Evolutionary conservation across 2,329 filamentous ascomycete species (phyloP), one percentile per base, ranked within the genome.

Genomic region (Leptographium radiaticola): DNA sequence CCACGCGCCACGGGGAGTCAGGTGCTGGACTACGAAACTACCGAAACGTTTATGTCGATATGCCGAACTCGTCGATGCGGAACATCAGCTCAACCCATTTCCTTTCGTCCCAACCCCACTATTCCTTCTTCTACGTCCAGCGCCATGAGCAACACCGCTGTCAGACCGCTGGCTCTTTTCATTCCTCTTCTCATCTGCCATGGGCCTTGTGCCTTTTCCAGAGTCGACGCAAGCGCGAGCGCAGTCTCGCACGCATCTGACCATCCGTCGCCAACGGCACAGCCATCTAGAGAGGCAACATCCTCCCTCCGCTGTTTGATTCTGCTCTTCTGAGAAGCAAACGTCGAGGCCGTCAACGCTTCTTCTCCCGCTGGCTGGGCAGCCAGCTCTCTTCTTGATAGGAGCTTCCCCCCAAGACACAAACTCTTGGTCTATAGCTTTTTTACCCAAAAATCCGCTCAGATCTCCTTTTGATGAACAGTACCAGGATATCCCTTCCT

Each of bases 1-100:
- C 45, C 18, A n/a, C 7, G 11, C 15, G 46, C 10, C 8, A 36
- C 8, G 12, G 9, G 31, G 12, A 10, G 8, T 2, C 34, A 12
- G 33, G 18, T 42, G 40, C 15, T 25, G 25, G 4, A 59, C 54
- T 59, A 55, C 49, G 43, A 57, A 55, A 40, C 7, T n/a, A 40
- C n/a, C 43, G 43, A 45, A 45, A 45, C 42, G 42, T 30, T 31
- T 16, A 45, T 25, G 43, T 31, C 43, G 30, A 15, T 31, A 45
- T 12, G 54, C 55, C 58, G 61, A 62, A 52, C 52, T 61, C 61
- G 61, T 59, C 61, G 64, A 65, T 66, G 62, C 62, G 59, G 38
- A 47, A 25, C 64, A 64, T 64, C 62, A 60, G 40, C 47, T 38
- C 61, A 59, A 55, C 61, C 55, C 56, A 57, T 64, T 63, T 62